phyloP scores from a whole-genome alignment of 176 grass and related monocot species.

The Stipa capillata region DNA sequence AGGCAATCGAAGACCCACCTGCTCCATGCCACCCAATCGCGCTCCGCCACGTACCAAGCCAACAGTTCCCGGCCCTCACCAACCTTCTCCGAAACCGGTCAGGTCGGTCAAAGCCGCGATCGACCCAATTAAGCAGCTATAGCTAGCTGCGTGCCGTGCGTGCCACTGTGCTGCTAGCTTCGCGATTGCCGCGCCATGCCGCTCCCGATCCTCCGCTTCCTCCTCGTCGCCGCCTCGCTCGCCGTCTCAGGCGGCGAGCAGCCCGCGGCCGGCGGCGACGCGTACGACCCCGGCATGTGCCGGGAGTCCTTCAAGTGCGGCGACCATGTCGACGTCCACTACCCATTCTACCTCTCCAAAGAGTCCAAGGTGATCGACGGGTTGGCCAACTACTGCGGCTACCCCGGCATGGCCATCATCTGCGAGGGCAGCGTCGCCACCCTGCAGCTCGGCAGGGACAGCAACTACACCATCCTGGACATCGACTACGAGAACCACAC shows the following conservation, averaged over 20 bases:
- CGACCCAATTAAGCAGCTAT: neutral
- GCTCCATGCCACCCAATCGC: neutral
- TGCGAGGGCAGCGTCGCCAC: conserved; percentile 13
- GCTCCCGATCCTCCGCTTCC: neutral
- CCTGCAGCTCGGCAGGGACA: neutral
- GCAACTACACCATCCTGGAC: conserved; percentile 10
- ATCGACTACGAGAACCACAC: conserved; percentile 29
- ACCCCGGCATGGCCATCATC: conserved; percentile 28
- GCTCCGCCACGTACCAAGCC: neutral
- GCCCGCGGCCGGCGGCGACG: neutral
- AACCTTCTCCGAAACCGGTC: neutral
- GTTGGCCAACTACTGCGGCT: conserved; percentile 17
- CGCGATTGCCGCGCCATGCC: neutral
- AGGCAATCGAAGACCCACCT: neutral
- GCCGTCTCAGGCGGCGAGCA: neutral
- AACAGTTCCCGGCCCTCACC: neutral
- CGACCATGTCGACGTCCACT: neutral
- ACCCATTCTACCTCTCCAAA: conserved; percentile 30
- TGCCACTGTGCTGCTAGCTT: neutral
- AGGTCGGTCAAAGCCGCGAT: neutral
- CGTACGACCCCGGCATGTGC: neutral
- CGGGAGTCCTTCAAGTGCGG: neutral
- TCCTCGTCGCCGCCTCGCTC: neutral
- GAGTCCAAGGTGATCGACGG: neutral
- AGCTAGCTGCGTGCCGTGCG: neutral